phyloP scores from a whole-genome alignment of 2,329 filamentous ascomycete species.

The Diaporthe australafricana region DNA sequence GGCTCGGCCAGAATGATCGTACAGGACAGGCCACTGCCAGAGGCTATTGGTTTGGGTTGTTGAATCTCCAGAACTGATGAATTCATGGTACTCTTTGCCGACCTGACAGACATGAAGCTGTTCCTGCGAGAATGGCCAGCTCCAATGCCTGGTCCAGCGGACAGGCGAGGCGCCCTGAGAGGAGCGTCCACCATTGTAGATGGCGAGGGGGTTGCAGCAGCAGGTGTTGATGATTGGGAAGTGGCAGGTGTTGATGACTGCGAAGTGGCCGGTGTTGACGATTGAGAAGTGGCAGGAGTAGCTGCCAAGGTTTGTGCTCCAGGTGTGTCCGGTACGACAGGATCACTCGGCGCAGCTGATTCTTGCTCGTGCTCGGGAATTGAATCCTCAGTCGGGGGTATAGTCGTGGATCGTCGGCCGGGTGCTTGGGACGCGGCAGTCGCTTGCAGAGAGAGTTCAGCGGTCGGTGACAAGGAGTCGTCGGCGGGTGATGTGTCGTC shows the following conservation, averaged over 20 bases:
- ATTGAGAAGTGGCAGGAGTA: not conserved
- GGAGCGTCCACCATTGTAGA: slow-evolving; percentile 33
- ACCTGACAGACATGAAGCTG: slow-evolving; percentile 63
- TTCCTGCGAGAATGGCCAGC: slow-evolving; percentile 51
- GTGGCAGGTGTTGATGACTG: not conserved
- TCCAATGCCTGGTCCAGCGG: slow-evolving; percentile 23
- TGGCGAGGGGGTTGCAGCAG: not conserved
- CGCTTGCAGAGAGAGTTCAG: slow-evolving; percentile 6
- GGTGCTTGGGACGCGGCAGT: slow-evolving; percentile 16
- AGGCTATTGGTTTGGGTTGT: slow-evolving; percentile 76
- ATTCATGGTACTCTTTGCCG: slow-evolving; percentile 62
- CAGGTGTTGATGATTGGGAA: not conserved
- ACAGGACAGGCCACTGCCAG: slow-evolving; percentile 80
- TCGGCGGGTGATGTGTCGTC: slow-evolving; percentile 27
- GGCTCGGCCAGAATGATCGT: slow-evolving; percentile 82
- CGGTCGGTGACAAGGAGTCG: not conserved
- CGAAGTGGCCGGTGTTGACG: not conserved
- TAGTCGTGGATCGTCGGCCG: not conserved
- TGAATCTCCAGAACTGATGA: slow-evolving; percentile 65
- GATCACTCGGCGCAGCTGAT: not conserved
- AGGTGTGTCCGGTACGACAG: not conserved
- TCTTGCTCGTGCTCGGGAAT: slow-evolving; percentile 11
- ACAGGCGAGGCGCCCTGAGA: slow-evolving; percentile 19
- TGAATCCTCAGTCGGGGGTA: not conserved
- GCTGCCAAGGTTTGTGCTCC: not conserved